Base-by-base conservation (phyloP, 345 rosid genomes). In the Gossypium raimondii region DNA sequence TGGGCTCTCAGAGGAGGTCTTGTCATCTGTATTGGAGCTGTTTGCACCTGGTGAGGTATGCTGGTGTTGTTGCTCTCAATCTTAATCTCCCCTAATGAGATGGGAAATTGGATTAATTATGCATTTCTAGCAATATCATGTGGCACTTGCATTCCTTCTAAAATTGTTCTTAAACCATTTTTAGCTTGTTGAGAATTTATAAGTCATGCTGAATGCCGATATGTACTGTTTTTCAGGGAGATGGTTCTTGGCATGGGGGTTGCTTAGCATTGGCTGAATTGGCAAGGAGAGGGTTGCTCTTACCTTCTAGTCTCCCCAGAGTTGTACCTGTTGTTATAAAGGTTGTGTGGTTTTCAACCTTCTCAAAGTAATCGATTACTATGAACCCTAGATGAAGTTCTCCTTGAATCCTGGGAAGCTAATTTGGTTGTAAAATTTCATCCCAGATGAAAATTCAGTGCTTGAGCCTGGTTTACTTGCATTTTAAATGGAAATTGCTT, bases 171-270 rank as follows among this genome's bases (percentile, higher is more conserved):
- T 71, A 57, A 7, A 8, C 73, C 25, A 44, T 61, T 51, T 48
- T 59, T 75, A n/a, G 58, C 60, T 12, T 45, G 77, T 65, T 56
- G 25, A 67, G 44, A 75, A 27, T 56, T 7, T 63, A 73, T 45
- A 48, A 20, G 50, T 81, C 64, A 56, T 78, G 65, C 75, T 83
- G 74, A 77, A 58, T 77, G 67, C 75, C 79, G 75, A 77, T 73
- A 72, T 63, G 74, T 69, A 67, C 44, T 73, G 43, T 77, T 81
- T 82, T 75, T 73, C 82, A 95, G 99, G 97, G 98, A 79, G 99
- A 94, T 87, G 98, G 98, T 76, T 92, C 99, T 14, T 95, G 99
- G 98, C 99, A 93, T 87, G 99, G 99, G 38, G 98, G 95, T 78
- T 95, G 99, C 90, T 85, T 93, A 81, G 91, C 99, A 52, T 85